Evolutionary conservation across 2,329 filamentous ascomycete genomes (phyloP), one percentile per base, ranked within the genome.

Genomic region (Microdochium trichocladiopsis): DNA sequence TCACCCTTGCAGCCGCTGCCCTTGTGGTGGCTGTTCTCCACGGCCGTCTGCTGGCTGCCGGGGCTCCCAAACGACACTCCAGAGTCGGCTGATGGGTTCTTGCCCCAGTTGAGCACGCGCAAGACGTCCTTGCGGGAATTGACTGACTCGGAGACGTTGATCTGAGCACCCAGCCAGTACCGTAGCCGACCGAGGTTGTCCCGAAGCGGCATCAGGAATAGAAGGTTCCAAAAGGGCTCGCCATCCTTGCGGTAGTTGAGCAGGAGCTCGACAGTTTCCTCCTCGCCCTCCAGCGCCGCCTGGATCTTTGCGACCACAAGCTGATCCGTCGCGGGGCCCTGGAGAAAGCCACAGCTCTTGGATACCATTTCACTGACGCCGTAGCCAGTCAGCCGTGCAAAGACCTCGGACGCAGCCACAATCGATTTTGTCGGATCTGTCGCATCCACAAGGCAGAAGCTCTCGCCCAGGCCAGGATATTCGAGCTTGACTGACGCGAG

Each of bases 361-460:
- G 72, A 68, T 1, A 81, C 68, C 33, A 78, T 70, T 33, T 80
- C 77, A 11, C 59, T 62, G 28, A 75, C 65, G 1, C 63, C 54
- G 54, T 78, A 79, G 4, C 78, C 78, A 1, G 77, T 79, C 4
- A 80, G 62, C n/a, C 69, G 64, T 48, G 76, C 66, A 53, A 80
- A 81, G 1, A 75, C 75, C 52, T 80, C 76, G 0, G 77, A 78
- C 2, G 72, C 73, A 52, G 65, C 76, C 0, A 71, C 55, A 37
- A 80, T 74, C 0, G 78, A 75, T 53, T 79, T 79, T 49, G 80
- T 76, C 0, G 71, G 67, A 45, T 69, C 68, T 4, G 65, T 59
- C 0, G 77, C 76, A 57, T 83, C 76, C 1, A 77, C 81, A 16
- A 84, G 61, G 52, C 79, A 80, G 56, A 84, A 84, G 22, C 79